Percentiles rank a stretch among this genome's conserved stretches.
phyloP scores from a whole-genome alignment of 345 rosid species.

The Leavenworthia alabamica region DNA sequence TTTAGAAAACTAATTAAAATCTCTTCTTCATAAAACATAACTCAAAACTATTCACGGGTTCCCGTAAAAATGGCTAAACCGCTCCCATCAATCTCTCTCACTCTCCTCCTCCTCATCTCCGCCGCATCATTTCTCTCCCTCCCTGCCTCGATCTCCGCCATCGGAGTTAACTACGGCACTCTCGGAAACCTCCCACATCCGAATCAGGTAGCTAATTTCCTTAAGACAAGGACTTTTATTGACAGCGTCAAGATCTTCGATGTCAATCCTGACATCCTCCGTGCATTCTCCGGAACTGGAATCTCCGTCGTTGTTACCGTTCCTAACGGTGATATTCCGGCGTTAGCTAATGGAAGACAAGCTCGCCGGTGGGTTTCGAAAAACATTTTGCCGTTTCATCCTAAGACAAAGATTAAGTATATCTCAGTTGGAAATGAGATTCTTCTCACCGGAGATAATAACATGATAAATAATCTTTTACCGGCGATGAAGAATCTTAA shows the following conservation, averaged over 20 bases:
- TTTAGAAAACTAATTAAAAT: not conserved
- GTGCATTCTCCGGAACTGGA: slow-evolving; percentile 59
- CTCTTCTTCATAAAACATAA: not conserved
- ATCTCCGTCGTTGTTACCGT: slow-evolving; percentile 53
- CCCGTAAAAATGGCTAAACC: slow-evolving; percentile 19
- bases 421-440: slow-evolving; percentile 74
- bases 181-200: too few species aligned
- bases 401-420: slow-evolving; percentile 55
- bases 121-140: slow-evolving; percentile 31
- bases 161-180: too few species aligned
- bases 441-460: slow-evolving; percentile 34
- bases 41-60: slow-evolving; percentile 32
- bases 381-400: slow-evolving; percentile 55
- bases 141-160: too few species aligned
- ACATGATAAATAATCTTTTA: slow-evolving; percentile 44
- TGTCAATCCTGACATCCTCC: slow-evolving; percentile 54
- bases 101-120: slow-evolving; percentile 32
- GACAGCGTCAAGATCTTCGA: slow-evolving; percentile 67
- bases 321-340: slow-evolving; percentile 51
- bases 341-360: slow-evolving; percentile 29
- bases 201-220: too few species aligned
- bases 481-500: slow-evolving; percentile 62
- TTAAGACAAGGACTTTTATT: slow-evolving; percentile 49
- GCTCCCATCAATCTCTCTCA: slow-evolving; percentile 10
- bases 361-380: slow-evolving; percentile 57